Evolutionary conservation across 805 yeast species (phyloP).

Genomic region (Hanseniaspora taiwanica): DNA sequence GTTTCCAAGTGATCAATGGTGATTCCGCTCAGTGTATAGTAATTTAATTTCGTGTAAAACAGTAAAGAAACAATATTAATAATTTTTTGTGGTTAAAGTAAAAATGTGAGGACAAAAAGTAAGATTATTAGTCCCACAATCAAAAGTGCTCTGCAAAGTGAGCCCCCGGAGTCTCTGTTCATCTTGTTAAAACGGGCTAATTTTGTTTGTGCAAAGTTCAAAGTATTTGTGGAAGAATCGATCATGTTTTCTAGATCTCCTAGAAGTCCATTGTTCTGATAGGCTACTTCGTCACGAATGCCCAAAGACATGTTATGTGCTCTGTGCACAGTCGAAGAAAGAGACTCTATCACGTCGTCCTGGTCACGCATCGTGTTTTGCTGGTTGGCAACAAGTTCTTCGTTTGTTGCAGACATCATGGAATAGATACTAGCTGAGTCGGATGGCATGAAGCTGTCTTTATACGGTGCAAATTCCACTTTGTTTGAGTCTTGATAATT

Average conservation of each 20-base stretch:
- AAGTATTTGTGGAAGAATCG: constrained; percentile 28
- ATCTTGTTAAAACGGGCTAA: constrained; percentile 27
- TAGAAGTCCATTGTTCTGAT: constrained; percentile 32
- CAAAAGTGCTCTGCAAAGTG: neutral
- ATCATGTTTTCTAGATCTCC: constrained; percentile 38
- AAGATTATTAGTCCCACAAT: no score
- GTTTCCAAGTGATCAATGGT: no score
- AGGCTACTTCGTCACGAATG: constrained; percentile 34
- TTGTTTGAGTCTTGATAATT: neutral
- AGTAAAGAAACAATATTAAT: no score
- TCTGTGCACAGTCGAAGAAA: constrained; percentile 31
- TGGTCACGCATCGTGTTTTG: constrained; percentile 36
- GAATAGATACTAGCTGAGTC: neutral
- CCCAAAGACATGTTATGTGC: constrained; percentile 33
- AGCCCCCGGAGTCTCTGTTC: constrained; percentile 5
- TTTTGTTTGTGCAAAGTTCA: constrained; percentile 29
- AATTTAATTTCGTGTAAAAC: no score
- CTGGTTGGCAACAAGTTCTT: constrained; percentile 28
- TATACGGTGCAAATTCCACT: constrained; percentile 1
- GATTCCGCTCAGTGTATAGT: no score
- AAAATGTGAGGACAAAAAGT: no score
- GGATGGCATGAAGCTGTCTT: neutral
- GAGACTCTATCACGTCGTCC: constrained; percentile 28
- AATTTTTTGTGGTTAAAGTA: no score
- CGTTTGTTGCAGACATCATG: constrained; percentile 15